Conservation (phyloP, 768 basidiomycete genomes). For the Tylopilus sp. region DNA sequence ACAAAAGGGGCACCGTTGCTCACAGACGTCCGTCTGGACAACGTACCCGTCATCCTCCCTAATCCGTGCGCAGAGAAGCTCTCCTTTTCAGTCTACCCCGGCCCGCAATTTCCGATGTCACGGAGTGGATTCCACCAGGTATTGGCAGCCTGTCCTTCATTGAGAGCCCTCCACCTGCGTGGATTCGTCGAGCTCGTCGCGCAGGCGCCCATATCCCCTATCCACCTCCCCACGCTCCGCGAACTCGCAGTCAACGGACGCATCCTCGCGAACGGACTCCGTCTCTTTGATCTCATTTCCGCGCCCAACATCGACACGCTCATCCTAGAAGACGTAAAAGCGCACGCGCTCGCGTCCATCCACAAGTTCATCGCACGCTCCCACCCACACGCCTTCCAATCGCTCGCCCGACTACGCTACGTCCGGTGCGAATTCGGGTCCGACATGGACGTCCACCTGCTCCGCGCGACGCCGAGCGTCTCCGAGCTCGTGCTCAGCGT, state of each 20-base stretch:
- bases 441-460: conserved; percentile 31
- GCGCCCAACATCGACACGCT: conserved; percentile 30
- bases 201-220: conserved; percentile 18
- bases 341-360: conserved; percentile 23
- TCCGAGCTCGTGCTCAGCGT: conserved; percentile 31
- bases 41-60: conserved; percentile 26
- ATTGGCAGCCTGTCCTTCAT: conserved; percentile 17
- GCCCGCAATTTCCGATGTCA: conserved; percentile 29
- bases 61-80: conserved; percentile 20
- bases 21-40: conserved; percentile 33
- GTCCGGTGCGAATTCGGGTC: conserved; percentile 30
- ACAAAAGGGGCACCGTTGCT: conserved; percentile 32
- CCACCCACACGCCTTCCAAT: conserved; percentile 28
- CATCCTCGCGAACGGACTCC: conserved; percentile 27
- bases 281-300: conserved; percentile 32
- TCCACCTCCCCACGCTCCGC: conserved; percentile 24
- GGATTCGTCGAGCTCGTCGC: conserved; percentile 29
- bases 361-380: conserved; percentile 28
- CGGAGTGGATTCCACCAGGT: conserved; percentile 22
- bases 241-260: conserved; percentile 33
- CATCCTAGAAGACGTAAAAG: conserved; percentile 31
- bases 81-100: conserved; percentile 34
- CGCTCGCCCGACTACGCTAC: conserved; percentile 27
- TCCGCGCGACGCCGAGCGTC: conserved; percentile 32
- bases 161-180: conserved; percentile 27